Evolutionary conservation across 2,329 filamentous ascomycete genomes (phyloP), one percentile per base, ranked within the genome.

Genomic region (Cercospora beticola): DNA sequence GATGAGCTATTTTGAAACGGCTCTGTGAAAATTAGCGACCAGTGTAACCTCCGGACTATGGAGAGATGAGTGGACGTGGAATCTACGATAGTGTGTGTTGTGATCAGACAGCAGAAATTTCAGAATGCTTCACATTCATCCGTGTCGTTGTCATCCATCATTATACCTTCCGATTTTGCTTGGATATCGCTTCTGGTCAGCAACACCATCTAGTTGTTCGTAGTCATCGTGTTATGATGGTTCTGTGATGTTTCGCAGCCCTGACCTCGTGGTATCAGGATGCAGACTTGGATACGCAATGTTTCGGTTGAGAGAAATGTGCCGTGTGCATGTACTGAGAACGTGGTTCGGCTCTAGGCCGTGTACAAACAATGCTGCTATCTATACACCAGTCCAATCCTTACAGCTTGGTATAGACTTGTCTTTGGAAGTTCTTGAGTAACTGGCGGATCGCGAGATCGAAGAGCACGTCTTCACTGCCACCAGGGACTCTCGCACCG

Each of bases 351-450:
- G 8, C 4, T 36, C 33, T 36, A 12, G 33, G 33, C 33, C 5
- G 33, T 40, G 4, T 0, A 5, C 43, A 23, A 14, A 23, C 21
- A 54, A 12, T 16, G 2, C n/a, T 16, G 12, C 0, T n/a, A 56
- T 26, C 16, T 30, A 4, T 56, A 9, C 49, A 56, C 5, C n/a
- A 4, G 9, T 56, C 12, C 49, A 16, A 28, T 16, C 5, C 7
- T 56, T 9, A 56, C 3, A 56, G 49, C 23, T 56, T 56, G 14
- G 49, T 28, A 8, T 56, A 56, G 5, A 56, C 49, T 8, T 56
- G 23, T 26, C 23, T 56, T n/a, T 56, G 49, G 16, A 56, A 56
- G 23, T 56, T 56, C 14, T 56, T 56, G 21, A 56, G 49, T 23
- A 56, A n/a, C 14, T 56, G 49, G 7, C 49, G 49, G 14, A 56